Percentiles rank a stretch among this genome's conserved stretches.
phyloP scores from a whole-genome alignment of 139 green algal species.

The Auxenochlorella protothecoides region DNA sequence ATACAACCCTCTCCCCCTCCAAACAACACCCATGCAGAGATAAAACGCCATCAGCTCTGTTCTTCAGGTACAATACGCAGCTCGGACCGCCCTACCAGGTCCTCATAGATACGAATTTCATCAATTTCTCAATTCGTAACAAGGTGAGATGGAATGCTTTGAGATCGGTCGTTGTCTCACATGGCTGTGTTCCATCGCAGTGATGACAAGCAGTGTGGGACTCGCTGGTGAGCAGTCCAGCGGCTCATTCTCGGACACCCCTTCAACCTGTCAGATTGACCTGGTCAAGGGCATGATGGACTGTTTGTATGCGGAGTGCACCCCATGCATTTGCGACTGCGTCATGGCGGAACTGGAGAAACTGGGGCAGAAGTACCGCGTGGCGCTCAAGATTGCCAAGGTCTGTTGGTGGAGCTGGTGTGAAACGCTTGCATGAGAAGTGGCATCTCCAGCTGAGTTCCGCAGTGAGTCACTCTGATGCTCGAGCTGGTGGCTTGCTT shows the following conservation, averaged over 20 bases:
- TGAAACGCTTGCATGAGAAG: neutral
- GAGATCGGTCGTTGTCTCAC: neutral
- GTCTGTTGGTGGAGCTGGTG: slow-evolving; percentile 19
- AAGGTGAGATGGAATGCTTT: slow-evolving; percentile 48
- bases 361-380: slow-evolving; percentile 93
- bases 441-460: neutral
- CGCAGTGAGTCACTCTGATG: no score
- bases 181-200: neutral
- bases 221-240: neutral
- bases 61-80: slow-evolving; percentile 97
- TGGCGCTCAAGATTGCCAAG: slow-evolving; percentile 95
- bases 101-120: slow-evolving; percentile 99
- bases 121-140: slow-evolving; percentile 99
- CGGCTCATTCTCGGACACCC: neutral
- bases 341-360: slow-evolving; percentile 99
- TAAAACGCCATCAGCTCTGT: slow-evolving; percentile 79
- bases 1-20: no score
- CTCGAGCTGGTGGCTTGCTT: neutral
- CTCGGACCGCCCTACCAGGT: slow-evolving; percentile 93
- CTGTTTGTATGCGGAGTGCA: slow-evolving; percentile 98
- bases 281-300: slow-evolving; percentile 94
- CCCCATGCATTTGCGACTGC: slow-evolving; percentile 94
- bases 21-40: slow-evolving; percentile 36
- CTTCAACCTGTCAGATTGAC: slow-evolving; percentile 60
- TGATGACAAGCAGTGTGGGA: neutral